Evolutionary conservation across 2,329 filamentous ascomycete species (phyloP).

Genomic region (Ceratocystis destructans): DNA sequence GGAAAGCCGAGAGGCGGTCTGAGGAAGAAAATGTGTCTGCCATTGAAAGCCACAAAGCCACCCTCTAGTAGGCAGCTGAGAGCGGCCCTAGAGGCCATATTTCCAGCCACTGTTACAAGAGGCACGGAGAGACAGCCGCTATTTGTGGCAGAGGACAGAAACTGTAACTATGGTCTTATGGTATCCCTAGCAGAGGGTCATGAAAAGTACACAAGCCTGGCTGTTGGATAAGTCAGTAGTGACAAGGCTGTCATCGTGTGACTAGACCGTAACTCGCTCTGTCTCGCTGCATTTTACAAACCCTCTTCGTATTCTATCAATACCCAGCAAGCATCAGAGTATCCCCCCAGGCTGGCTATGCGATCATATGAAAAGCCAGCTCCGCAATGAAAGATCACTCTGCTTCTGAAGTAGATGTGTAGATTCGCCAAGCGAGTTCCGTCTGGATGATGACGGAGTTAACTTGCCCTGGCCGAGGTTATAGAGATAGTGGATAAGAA

Average conservation of each 20-base stretch:
- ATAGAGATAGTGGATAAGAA: not conserved
- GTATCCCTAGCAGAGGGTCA: not conserved
- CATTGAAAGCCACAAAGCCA: not conserved
- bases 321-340: too few species aligned
- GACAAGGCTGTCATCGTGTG: not conserved
- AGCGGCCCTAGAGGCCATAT: not conserved
- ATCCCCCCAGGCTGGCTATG: not conserved
- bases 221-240: not conserved
- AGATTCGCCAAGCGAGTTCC: not conserved
- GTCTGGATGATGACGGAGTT: not conserved
- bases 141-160: not conserved
- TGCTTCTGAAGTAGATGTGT: not conserved
- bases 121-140: not conserved
- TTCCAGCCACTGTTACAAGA: constrained; percentile 2
- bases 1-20: constrained; percentile 5
- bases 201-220: not conserved
- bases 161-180: not conserved
- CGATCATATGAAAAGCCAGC: not conserved
- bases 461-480: not conserved
- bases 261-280: too few species aligned
- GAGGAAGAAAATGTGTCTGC: not conserved
- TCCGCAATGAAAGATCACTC: not conserved
- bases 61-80: not conserved
- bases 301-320: too few species aligned
- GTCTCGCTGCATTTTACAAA: too few species aligned